phyloP scores from a whole-genome alignment of 495 filamentous ascomycete genomes.

The Acidomyces sp. region DNA sequence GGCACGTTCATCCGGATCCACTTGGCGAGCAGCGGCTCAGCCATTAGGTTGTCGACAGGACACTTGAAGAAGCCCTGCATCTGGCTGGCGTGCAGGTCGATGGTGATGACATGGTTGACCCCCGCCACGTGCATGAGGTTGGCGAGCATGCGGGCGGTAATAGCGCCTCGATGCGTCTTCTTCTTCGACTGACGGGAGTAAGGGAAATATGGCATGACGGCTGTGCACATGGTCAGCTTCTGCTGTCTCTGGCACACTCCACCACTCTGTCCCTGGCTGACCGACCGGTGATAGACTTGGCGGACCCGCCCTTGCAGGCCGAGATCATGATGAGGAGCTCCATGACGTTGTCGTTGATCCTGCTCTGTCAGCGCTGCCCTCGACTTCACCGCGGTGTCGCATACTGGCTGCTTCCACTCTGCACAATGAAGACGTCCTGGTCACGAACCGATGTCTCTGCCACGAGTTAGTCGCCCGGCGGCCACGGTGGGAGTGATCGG shows the following conservation, averaged over 20 bases:
- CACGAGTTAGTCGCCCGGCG: not conserved
- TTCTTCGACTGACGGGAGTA: constrained; percentile 99
- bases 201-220: constrained; percentile 96
- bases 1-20: constrained; percentile 85
- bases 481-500: not conserved
- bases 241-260: not conserved
- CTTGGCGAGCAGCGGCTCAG: constrained; percentile 87
- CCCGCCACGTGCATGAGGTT: constrained; percentile 88
- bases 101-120: constrained; percentile 92
- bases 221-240: constrained; percentile 31
- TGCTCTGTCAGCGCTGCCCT: constrained; percentile 16
- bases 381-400: constrained; percentile 1
- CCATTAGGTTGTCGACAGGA: constrained; percentile 93
- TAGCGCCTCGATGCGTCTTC: constrained; percentile 91
- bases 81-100: constrained; percentile 82
- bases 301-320: constrained; percentile 93
- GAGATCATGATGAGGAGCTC: constrained; percentile 98
- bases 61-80: constrained; percentile 99
- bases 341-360: constrained; percentile 96
- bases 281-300: constrained; percentile 92
- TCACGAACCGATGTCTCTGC: constrained; percentile 72
- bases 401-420: constrained; percentile 79
- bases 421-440: constrained; percentile 97
- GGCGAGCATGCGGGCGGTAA: constrained; percentile 92
- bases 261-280: not conserved